A percentile compares a stretch with the other conserved stretches of the same genome.
phyloP scores from a whole-genome alignment of 805 yeast species.

The Ogataea paraovalis region DNA sequence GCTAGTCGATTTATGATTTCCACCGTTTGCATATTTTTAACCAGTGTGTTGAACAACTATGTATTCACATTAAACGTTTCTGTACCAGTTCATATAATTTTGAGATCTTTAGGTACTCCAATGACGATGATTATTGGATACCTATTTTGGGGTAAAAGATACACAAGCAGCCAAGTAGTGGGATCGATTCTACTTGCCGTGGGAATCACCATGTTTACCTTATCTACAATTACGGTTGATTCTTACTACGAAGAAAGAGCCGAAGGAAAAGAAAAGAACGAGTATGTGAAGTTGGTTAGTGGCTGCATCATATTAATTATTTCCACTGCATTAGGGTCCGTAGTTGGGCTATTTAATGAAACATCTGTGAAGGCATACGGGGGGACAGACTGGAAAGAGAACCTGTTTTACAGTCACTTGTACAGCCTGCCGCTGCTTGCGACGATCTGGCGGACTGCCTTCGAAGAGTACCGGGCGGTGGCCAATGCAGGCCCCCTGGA shows the following conservation, averaged over 20 bases:
- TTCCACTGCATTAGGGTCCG: constrained; percentile 49
- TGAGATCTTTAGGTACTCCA: constrained; percentile 62
- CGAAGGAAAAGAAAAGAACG: neutral
- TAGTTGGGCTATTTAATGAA: constrained; percentile 59
- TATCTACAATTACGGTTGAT: constrained; percentile 10
- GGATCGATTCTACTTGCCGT: constrained; percentile 49
- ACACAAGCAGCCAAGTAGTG: constrained; percentile 40
- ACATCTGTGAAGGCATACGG: constrained; percentile 46
- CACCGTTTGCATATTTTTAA: constrained; percentile 46
- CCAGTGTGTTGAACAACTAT: constrained; percentile 52
- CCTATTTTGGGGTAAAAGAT: constrained; percentile 41
- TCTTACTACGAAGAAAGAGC: no score
- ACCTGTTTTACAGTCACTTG: constrained; percentile 56
- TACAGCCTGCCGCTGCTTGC: constrained; percentile 52
- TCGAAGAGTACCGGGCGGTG: constrained; percentile 11
- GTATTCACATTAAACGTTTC: constrained; percentile 56
- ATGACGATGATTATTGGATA: constrained; percentile 57
- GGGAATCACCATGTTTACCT: constrained; percentile 48
- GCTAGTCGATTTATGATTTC: constrained; percentile 40
- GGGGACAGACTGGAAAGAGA: constrained; percentile 51
- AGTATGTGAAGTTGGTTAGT: constrained; percentile 7
- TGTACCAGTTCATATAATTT: constrained; percentile 63
- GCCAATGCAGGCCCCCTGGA: neutral
- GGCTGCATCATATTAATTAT: constrained; percentile 41
- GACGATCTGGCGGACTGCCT: constrained; percentile 29